A percentile compares a stretch with the other conserved stretches of the same genome.
These are phyloP conservation scores for Oryza longistaminata DNA, from an alignment of 176 grass and related monocot genomes.

Conservation along the genomic window DNA sequence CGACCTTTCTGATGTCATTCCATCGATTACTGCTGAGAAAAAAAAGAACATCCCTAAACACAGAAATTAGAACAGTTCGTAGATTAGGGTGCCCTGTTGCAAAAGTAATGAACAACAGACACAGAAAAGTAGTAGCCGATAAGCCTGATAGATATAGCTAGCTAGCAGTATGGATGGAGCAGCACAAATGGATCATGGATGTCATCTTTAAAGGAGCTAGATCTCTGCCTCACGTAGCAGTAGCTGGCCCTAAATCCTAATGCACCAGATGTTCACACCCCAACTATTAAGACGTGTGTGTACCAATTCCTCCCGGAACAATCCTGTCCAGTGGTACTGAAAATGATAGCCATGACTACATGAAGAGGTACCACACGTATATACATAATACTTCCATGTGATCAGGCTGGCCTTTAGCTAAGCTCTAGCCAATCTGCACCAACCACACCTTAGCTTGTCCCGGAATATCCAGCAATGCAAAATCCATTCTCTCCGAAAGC, in stretches of 20 bases:
- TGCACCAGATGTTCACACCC: constrained; percentile 13
- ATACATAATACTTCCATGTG: neutral
- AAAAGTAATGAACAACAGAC: neutral
- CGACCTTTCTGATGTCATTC: constrained; percentile 5
- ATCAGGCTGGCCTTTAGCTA: neutral
- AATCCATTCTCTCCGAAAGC: neutral
- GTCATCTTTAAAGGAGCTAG: constrained; percentile 1
- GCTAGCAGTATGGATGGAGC: neutral
- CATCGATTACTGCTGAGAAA: neutral
- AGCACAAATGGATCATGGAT: neutral
- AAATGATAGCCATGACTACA: constrained; percentile 4
- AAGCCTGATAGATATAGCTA: neutral
- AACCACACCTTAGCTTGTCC: neutral
- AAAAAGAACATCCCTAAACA: neutral
- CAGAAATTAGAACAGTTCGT: constrained; percentile 2
- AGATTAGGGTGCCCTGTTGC: neutral
- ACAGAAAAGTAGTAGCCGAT: neutral
- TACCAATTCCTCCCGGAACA: neutral
- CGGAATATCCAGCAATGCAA: constrained; percentile 19
- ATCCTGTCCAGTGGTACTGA: constrained; percentile 1
- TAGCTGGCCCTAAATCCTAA: neutral
- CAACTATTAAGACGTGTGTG: constrained; percentile 1
- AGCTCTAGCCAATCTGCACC: neutral
- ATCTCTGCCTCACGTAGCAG: constrained; percentile 2
- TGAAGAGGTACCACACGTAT: neutral